Base-by-base conservation (phyloP, 148 eudicot genomes). In the Chenopodium suecicum region DNA sequence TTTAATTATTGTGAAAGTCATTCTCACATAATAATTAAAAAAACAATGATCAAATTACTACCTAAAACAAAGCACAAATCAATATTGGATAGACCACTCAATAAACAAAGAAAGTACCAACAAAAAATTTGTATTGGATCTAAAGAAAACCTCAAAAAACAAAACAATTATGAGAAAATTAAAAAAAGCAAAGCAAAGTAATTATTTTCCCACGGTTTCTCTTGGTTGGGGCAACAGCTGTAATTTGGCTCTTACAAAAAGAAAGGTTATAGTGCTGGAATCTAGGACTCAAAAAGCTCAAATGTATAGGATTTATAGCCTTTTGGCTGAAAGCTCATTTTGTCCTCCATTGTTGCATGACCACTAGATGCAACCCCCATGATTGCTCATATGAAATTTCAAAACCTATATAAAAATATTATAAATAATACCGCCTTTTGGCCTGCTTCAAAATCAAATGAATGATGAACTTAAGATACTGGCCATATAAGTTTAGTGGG, bases 261-360 rank as follows among this genome's bases (percentile, higher is more conserved):
- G 84, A 31, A 80, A 1, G 47, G 64, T 47, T 84, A 66, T 74
- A 81, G 76, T 81, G 74, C 81, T 72, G 83, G 83, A 78, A 79
- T 83, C 88, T 83, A 86, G 88, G 83, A 67, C 83, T 79, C 85
- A 52, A 82, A 76, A 82, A 68, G 74, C 37, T 37, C 23, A 54
- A 62, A 25, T 37, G 6, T 64, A 64, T 56, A 74, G 73, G 67
- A 68, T 56, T 41, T 73, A 47, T 78, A 86, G 85, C 71, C 79
- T 86, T 86, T 86, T 83, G 85, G 85, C 83, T 77, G 47, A 86
- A 86, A 86, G 83, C 76, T 77, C 79, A 86, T 73, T 80, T 86
- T 86, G 88, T 86, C 83, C 81, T 82, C 88, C 88, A 86, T 83
- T 80, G 79, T 75, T 80, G 83, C 71, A 80, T 62, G 76, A 81